Evolutionary conservation across 495 filamentous ascomycete species (phyloP), one percentile per base, ranked within the genome.

Genomic region (Melanomma pulvis-pyrius): DNA sequence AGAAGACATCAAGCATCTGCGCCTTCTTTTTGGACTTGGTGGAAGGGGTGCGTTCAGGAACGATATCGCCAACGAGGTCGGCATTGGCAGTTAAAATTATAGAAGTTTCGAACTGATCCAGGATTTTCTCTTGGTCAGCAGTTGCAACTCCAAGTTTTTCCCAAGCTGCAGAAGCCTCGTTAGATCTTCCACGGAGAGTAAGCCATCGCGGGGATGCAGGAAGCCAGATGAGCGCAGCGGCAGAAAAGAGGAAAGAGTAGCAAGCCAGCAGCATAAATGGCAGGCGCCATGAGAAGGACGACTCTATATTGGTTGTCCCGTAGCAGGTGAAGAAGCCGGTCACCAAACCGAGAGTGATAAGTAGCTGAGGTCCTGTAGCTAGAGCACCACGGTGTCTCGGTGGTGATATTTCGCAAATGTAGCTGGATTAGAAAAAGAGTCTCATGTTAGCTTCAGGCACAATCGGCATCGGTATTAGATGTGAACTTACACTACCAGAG

Each of bases 321-420:
- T 88, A 88, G 64, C 84, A 87, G n/a, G 78, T 82, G 63, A 89
- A 88, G 65, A 83, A 89, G 0, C 87, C 86, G 0, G 78, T 39
- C 8, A 79, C 77, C 3, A 87, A 70, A 0, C 84, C 86, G 0
- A 81, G 39, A 0, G 81, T 81, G 19, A 80, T 82, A 39, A 85
- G 65, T 22, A 87, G 66, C 64, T 88, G 86, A n/a, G 82, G 82
- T 2, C 81, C 74, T 0, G 84, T 82, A 0, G 83, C 82, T 21
- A 89, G 65, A 1, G 79, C 76, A 0, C 85, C 87, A 51, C 86
- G 70, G 5, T 75, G 74, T 3, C 71, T 75, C 0, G 80, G 75
- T 0, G 86, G 86, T 4, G 86, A 82, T 36, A 88, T 86, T 69
- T 89, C 87, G 62, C 83, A 83, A 21, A 87, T 84, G 54, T 87